A percentile compares a stretch with the other conserved stretches of the same genome.
Evolutionary conservation across 805 yeast genomes (phyloP).

Genomic region (Kodamaea leandrae): DNA sequence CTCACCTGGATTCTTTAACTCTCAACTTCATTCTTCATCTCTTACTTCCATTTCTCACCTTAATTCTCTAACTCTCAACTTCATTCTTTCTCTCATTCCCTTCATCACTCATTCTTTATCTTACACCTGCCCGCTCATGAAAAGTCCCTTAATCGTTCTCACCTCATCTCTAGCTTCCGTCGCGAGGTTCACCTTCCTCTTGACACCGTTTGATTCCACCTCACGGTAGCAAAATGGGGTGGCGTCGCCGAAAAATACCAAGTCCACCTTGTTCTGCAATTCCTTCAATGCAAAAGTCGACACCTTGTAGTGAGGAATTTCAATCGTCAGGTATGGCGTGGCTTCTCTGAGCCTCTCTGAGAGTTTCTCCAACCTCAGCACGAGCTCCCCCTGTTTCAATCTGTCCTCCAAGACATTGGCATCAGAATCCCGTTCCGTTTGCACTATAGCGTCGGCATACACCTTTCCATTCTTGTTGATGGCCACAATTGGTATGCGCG

Average conservation of each 20-base stretch:
- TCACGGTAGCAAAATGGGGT: conserved; percentile 24
- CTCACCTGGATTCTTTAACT: background rate
- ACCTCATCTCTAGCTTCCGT: conserved; percentile 36
- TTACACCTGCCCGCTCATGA: conserved; percentile 40
- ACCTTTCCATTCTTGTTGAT: conserved; percentile 29
- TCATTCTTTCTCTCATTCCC: background rate
- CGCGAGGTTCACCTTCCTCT: conserved; percentile 28
- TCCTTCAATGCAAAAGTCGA: conserved; percentile 31
- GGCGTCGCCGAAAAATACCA: conserved; percentile 31
- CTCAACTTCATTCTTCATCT: background rate
- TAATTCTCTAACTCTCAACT: background rate
- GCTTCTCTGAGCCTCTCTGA: conserved; percentile 22
- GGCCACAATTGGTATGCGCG: conserved; percentile 40
- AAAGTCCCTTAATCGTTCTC: conserved; percentile 43
- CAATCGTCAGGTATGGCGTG: conserved; percentile 25
- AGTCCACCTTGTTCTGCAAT: conserved; percentile 36
- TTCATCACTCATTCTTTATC: no score
- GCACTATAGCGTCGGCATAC: conserved; percentile 38
- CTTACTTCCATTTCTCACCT: background rate
- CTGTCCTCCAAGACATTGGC: conserved; percentile 25
- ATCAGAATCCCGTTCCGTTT: conserved; percentile 24
- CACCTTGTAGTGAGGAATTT: conserved; percentile 33
- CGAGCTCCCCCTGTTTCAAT: conserved; percentile 24
- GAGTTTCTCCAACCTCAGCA: conserved; percentile 23
- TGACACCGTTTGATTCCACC: conserved; percentile 9